Conservation (phyloP, 345 rosid species). For the Microthlaspi erraticum region DNA sequence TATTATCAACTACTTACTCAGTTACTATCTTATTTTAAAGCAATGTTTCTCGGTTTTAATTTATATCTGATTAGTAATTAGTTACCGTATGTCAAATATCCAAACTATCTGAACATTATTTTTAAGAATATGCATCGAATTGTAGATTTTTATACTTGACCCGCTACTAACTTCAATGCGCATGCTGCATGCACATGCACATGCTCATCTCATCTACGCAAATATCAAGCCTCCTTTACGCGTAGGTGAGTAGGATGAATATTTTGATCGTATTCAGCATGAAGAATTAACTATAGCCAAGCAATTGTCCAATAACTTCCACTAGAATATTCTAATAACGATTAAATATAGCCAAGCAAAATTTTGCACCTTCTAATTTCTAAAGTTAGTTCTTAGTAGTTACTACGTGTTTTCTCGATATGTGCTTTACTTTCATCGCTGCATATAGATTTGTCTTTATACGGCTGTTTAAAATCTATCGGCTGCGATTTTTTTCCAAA, state of each 20-base stretch:
- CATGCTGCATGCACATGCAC: too few species aligned
- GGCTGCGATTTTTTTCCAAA: slow-evolving; percentile 1
- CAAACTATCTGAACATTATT: too few species aligned
- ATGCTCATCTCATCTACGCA: neutral
- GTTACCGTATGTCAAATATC: too few species aligned
- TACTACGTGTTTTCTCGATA: neutral
- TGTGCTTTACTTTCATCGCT: neutral
- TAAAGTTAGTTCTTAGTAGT: neutral
- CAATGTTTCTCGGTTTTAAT: too few species aligned
- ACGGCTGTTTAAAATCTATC: neutral
- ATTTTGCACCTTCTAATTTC: neutral
- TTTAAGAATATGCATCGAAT: too few species aligned
- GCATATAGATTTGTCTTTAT: slow-evolving; percentile 3
- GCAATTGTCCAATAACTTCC: neutral
- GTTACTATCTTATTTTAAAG: too few species aligned
- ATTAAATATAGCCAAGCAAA: neutral
- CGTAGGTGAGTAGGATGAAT: slow-evolving; percentile 2
- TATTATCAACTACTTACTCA: too few species aligned
- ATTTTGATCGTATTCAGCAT: neutral
- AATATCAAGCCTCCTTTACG: neutral
- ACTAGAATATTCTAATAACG: neutral
- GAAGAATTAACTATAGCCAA: neutral
- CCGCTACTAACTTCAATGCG: too few species aligned
- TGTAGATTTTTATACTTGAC: too few species aligned
- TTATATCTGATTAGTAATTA: too few species aligned